These are phyloP conservation scores for Pinus taeda DNA, from an alignment of 75 land plant species.

Conservation along the genomic window DNA sequence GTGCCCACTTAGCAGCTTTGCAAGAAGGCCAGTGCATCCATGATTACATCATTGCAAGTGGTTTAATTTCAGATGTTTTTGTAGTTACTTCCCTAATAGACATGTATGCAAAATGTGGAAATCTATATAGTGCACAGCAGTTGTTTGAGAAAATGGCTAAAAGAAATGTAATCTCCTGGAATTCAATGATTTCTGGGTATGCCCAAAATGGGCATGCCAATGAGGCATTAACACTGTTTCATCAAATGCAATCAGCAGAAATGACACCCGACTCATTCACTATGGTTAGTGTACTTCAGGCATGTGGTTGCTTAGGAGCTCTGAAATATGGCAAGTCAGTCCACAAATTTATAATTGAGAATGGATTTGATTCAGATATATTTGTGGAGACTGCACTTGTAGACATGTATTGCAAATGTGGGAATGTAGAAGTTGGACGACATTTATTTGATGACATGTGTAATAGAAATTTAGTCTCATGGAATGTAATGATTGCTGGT, in stretches of 20 bases:
- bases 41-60: conserved; percentile 31
- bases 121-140: conserved; percentile 17
- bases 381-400: neutral
- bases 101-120: conserved; percentile 49
- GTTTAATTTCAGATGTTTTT: conserved; percentile 41
- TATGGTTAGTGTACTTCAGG: neutral
- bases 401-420: conserved; percentile 21
- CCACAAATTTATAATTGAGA: neutral
- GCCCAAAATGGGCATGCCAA: conserved; percentile 27
- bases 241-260: conserved; percentile 21
- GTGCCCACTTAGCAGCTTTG: conserved; percentile 43
- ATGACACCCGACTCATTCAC: conserved; percentile 1
- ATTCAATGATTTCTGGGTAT: conserved; percentile 43
- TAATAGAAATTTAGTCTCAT: conserved; percentile 12
- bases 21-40: conserved; percentile 51
- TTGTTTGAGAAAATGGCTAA: conserved; percentile 48
- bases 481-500: conserved; percentile 18
- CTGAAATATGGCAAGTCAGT: neutral
- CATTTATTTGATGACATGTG: conserved; percentile 11
- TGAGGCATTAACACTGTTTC: conserved; percentile 35
- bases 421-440: conserved; percentile 14
- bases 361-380: conserved; percentile 2
- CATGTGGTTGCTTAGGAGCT: neutral
- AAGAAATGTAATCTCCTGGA: conserved; percentile 53
- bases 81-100: conserved; percentile 51